Conservation (phyloP, 768 basidiomycete genomes). For the Lactarius psammicola region DNA sequence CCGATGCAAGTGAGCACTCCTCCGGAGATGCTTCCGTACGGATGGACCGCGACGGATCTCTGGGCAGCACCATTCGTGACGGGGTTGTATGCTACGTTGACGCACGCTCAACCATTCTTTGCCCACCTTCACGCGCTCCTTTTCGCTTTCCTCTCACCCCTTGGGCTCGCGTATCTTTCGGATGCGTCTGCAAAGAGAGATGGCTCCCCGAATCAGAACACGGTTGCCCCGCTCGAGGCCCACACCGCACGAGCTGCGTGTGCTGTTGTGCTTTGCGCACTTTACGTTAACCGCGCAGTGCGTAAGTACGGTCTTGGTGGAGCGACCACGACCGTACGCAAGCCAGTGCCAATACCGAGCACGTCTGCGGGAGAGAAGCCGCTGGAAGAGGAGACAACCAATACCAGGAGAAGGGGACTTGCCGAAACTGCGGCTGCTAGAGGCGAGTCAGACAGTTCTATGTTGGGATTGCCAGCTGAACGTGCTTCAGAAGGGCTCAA, state of each 20-base stretch:
- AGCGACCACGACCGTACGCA: not conserved
- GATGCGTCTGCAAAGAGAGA: slow-evolving; percentile 8
- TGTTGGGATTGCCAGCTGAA: slow-evolving; percentile 2
- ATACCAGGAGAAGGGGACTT: slow-evolving; percentile 6
- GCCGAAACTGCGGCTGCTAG: slow-evolving; percentile 3
- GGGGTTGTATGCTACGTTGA: slow-evolving; percentile 75
- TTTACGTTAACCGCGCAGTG: slow-evolving; percentile 64
- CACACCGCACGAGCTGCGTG: slow-evolving; percentile 71
- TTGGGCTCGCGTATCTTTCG: slow-evolving; percentile 20
- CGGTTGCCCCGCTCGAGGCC: slow-evolving; percentile 51
- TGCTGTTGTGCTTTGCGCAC: slow-evolving; percentile 55
- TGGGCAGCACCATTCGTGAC: slow-evolving; percentile 84
- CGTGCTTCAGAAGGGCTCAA: slow-evolving; percentile 1
- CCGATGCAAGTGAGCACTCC: slow-evolving; percentile 70
- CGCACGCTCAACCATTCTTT: slow-evolving; percentile 82
- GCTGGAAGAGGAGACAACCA: slow-evolving; percentile 8
- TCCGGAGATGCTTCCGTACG: slow-evolving; percentile 73
- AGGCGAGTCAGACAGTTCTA: slow-evolving; percentile 6
- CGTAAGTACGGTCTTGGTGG: slow-evolving; percentile 51
- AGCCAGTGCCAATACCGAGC: not conserved
- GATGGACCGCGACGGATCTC: slow-evolving; percentile 82
- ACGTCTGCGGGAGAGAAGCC: slow-evolving; percentile 2
- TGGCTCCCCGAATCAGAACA: not conserved
- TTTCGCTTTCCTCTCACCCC: slow-evolving; percentile 26
- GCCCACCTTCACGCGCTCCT: slow-evolving; percentile 27